Percentiles rank a stretch among this genome's conserved stretches.
Conservation (phyloP, 1,284 basidiomycete genomes). For the Leccinum holopus region DNA sequence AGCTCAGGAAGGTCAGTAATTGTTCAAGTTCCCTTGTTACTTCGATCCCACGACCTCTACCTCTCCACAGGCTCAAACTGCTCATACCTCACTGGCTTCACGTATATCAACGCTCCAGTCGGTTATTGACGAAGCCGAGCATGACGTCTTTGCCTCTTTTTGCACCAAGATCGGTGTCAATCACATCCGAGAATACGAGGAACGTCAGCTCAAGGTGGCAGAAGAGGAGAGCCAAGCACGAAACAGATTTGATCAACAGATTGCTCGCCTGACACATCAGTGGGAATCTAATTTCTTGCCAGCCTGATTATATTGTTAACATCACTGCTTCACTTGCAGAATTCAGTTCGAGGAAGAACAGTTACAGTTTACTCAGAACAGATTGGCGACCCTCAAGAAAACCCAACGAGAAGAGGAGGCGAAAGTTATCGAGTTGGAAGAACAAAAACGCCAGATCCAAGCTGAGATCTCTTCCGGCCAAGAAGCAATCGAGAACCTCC, state of each 20-base stretch:
- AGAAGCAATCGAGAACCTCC: conserved; percentile 56
- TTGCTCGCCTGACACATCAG: conserved; percentile 87
- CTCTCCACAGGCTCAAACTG: conserved; percentile 49
- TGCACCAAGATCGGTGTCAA: conserved; percentile 79
- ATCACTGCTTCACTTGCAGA: conserved; percentile 39
- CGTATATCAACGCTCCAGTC: conserved; percentile 59
- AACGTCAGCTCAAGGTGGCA: conserved; percentile 84
- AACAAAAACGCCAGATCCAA: conserved; percentile 58
- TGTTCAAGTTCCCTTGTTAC: background rate
- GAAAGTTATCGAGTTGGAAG: conserved; percentile 57
- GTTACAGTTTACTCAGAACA: conserved; percentile 60
- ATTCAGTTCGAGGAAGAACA: conserved; percentile 79
- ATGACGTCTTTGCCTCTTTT: conserved; percentile 77
- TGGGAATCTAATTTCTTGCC: conserved; percentile 45
- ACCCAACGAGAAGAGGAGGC: conserved; percentile 56
- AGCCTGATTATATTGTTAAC: conserved; percentile 10
- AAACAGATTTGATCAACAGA: conserved; percentile 83
- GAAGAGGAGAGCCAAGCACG: conserved; percentile 86
- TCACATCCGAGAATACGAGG: conserved; percentile 94
- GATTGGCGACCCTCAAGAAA: conserved; percentile 57
- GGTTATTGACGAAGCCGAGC: conserved; percentile 76
- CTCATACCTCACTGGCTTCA: conserved; percentile 52
- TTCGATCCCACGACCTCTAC: background rate
- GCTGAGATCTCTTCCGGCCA: conserved; percentile 67
- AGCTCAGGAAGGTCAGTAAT: conserved; percentile 58